Percentiles rank a stretch among this genome's conserved stretches.
Evolutionary conservation across 768 basidiomycete species (phyloP).

Genomic region (Tylopilus rubrobrunneus): DNA sequence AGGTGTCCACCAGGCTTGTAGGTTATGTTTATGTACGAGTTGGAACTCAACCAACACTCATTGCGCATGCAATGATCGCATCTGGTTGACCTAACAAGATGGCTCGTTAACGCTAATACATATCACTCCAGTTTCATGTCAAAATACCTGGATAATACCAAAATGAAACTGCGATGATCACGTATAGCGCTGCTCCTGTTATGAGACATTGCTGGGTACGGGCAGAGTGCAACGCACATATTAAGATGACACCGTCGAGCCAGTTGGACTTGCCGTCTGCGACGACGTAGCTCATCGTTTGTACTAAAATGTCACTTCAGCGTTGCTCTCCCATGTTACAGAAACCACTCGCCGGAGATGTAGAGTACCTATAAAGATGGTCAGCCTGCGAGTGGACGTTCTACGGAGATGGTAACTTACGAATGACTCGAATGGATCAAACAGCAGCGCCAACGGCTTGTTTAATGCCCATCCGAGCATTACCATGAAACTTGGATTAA

Average conservation of each 20-base stretch:
- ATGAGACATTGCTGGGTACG: neutral
- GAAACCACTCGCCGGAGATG: conserved; percentile 33
- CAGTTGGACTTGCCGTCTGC: conserved; percentile 83
- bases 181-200: conserved; percentile 50
- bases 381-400: conserved; percentile 7
- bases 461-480: conserved; percentile 76
- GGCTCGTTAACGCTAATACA: neutral
- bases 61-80: conserved; percentile 14
- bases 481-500: conserved; percentile 56
- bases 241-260: conserved; percentile 73
- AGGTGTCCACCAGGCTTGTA: conserved; percentile 1
- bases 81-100: conserved; percentile 23
- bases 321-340: conserved; percentile 29
- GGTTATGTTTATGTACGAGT: conserved; percentile 1
- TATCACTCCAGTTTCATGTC: neutral
- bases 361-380: conserved; percentile 30
- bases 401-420: conserved; percentile 30
- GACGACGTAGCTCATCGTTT: conserved; percentile 80
- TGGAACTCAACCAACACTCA: neutral
- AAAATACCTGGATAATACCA: conserved; percentile 51
- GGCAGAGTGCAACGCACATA: conserved; percentile 45
- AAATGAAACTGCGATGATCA: conserved; percentile 67
- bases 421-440: conserved; percentile 87
- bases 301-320: conserved; percentile 41
- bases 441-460: conserved; percentile 76